A percentile compares a stretch with the other conserved stretches of the same genome.
phyloP scores from a whole-genome alignment of 768 basidiomycete species.

The Obba rivulosa region DNA sequence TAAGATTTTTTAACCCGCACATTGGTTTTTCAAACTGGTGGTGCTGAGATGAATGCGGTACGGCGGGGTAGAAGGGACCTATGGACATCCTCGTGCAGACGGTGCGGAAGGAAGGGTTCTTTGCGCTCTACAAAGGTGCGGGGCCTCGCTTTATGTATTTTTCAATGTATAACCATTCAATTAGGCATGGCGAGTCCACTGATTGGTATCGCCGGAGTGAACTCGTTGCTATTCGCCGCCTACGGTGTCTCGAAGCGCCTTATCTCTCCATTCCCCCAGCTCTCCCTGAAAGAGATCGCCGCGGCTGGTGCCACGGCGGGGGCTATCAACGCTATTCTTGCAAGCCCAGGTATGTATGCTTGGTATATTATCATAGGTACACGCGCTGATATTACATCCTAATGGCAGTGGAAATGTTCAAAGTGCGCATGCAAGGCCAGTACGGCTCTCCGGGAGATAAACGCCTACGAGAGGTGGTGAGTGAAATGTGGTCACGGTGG shows the following conservation, averaged over 20 bases:
- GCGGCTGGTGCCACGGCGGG: conserved; percentile 91
- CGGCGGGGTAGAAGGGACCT: conserved; percentile 68
- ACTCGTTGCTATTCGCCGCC: conserved; percentile 90
- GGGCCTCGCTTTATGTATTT: neutral
- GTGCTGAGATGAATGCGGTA: neutral
- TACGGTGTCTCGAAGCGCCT: conserved; percentile 79
- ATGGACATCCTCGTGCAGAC: conserved; percentile 88
- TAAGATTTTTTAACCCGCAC: conserved; percentile 37
- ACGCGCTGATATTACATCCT: neutral
- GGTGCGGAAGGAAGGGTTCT: conserved; percentile 78
- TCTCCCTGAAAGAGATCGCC: conserved; percentile 76
- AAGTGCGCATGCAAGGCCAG: conserved; percentile 96
- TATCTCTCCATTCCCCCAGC: conserved; percentile 83
- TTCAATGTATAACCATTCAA: neutral
- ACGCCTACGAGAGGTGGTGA: conserved; percentile 60
- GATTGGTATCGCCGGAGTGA: conserved; percentile 91
- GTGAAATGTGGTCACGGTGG: conserved; percentile 84
- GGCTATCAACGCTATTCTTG: conserved; percentile 82
- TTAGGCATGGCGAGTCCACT: conserved; percentile 91
- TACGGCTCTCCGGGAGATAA: conserved; percentile 82
- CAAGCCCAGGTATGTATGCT: conserved; percentile 66
- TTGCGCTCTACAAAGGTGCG: conserved; percentile 91
- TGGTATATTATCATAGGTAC: neutral
- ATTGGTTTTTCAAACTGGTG: neutral
- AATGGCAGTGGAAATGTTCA: conserved; percentile 89